A percentile compares a stretch with the other conserved stretches of the same genome.
Evolutionary conservation across 1,284 basidiomycete genomes (phyloP).

Genomic region (Cerrena zonata): DNA sequence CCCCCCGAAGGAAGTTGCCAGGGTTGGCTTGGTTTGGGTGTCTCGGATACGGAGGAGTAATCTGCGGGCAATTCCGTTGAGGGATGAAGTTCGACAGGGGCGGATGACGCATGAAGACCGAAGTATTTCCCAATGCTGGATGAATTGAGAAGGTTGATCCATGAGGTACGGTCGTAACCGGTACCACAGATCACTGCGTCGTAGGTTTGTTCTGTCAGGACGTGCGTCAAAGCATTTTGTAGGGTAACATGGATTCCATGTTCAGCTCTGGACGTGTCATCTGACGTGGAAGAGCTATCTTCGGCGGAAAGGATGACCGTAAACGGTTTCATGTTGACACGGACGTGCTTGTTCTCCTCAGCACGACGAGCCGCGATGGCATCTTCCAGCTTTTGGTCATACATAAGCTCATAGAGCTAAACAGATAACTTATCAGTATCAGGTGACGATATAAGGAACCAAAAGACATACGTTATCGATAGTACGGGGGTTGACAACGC

Average conservation of each 20-base stretch:
- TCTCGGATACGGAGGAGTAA: constrained; percentile 13
- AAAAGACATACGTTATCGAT: constrained; percentile 35
- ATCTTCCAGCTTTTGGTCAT: constrained; percentile 48
- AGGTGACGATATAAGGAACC: constrained; percentile 1
- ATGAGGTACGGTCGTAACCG: constrained; percentile 49
- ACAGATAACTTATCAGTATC: neutral
- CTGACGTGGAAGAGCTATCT: constrained; percentile 14
- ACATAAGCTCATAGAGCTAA: constrained; percentile 50
- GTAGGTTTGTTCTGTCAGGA: constrained; percentile 34
- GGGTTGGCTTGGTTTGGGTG: constrained; percentile 9
- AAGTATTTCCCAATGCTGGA: constrained; percentile 42
- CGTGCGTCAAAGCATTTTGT: constrained; percentile 33
- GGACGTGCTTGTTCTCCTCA: constrained; percentile 18
- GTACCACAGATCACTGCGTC: constrained; percentile 53
- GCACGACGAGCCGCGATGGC: constrained; percentile 33
- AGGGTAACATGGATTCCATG: constrained; percentile 29
- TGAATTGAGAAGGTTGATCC: constrained; percentile 40
- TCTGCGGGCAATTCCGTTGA: constrained; percentile 7
- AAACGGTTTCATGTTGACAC: constrained; percentile 36
- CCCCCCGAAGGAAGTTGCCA: constrained; percentile 10
- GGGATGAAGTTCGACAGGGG: constrained; percentile 19
- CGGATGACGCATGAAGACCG: constrained; percentile 29
- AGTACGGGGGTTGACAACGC: constrained; percentile 47
- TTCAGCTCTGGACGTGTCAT: constrained; percentile 11
- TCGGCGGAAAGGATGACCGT: constrained; percentile 36